Base-by-base conservation (phyloP, 2,329 filamentous ascomycete species). In the Geosmithia morbida region DNA sequence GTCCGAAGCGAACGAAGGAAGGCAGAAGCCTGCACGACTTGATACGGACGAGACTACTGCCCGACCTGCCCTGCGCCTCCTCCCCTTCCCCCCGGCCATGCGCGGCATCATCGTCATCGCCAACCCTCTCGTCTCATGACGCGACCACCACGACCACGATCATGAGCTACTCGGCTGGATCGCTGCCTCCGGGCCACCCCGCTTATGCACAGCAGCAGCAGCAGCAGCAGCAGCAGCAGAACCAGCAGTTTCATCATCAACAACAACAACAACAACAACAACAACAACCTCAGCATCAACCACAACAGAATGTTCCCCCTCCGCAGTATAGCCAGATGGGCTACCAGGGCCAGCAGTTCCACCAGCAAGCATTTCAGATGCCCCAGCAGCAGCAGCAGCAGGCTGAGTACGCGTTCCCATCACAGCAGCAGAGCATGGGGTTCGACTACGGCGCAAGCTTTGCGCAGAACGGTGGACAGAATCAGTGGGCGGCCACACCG, bases 351-450 rank as follows among this genome's bases (percentile, higher is more conserved):
- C 51, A 37, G 13, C 33, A 37, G 14, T 49, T 51, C 45, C 51
- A 48, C 7, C 46, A 47, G 14, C 64, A 67, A 37, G 14, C 33
- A 37, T 37, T 7, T 13, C 33, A 37, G 11, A 37, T 37, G 33
- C 33, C 33, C 33, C 33, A 57, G 41, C 56, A 50, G 52, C 52
- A 58, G 56, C 59, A 51, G 43, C 55, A 58, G 29, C 54, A 53
- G 14, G 46, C 26, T 14, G 16, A n/a, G 18, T 49, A 39, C 43
- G 26, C 39, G 37, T 43, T 11, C 19, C 41, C 49, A 42, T 26
- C 37, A 16, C 50, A 52, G 19, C 49, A 26, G 22, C 22, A 26
- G 22, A 26, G 8, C 8, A 26, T 26, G 22, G 22, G 22, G 8
- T 26, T 26, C 22, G 22, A 26, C 8, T 26, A 26, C 8, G 8